Percentiles rank a stretch among this genome's conserved stretches.
phyloP scores from a whole-genome alignment of 495 filamentous ascomycete genomes.

The Penicillium argentinense region DNA sequence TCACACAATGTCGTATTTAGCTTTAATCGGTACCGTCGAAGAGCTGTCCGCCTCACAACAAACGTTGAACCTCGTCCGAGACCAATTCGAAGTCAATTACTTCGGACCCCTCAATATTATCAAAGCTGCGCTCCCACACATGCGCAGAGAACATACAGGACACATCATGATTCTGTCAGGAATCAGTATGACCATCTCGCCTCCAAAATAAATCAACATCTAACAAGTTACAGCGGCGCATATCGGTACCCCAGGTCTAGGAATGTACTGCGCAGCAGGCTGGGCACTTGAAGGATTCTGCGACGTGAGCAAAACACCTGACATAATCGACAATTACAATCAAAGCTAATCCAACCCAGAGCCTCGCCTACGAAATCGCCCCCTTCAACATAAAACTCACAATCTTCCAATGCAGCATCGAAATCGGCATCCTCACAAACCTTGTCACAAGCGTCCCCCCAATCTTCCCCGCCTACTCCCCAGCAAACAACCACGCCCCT shows the following conservation, averaged over 20 bases:
- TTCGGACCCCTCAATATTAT: slow-evolving; percentile 96
- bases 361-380: slow-evolving; percentile 92
- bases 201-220: not conserved
- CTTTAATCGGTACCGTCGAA: slow-evolving; percentile 87
- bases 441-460: slow-evolving; percentile 79
- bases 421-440: slow-evolving; percentile 82
- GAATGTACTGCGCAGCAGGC: slow-evolving; percentile 86
- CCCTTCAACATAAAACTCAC: slow-evolving; percentile 97
- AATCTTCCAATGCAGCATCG: slow-evolving; percentile 86
- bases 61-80: slow-evolving; percentile 74
- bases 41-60: slow-evolving; percentile 74
- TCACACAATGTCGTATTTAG: slow-evolving; percentile 41
- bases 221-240: slow-evolving; percentile 61
- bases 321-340: not conserved
- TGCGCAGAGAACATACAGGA: slow-evolving; percentile 74
- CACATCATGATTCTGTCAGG: slow-evolving; percentile 90
- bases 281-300: slow-evolving; percentile 99
- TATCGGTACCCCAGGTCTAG: slow-evolving; percentile 87
- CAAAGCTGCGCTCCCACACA: slow-evolving; percentile 78
- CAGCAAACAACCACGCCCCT: slow-evolving; percentile 72
- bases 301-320: slow-evolving; percentile 52
- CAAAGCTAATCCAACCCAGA: slow-evolving; percentile 47
- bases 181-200: slow-evolving; percentile 54
- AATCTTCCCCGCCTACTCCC: slow-evolving; percentile 68
- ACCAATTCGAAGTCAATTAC: slow-evolving; percentile 93